These are phyloP conservation scores for Fusarium bactridioides DNA, from an alignment of 2,329 filamentous ascomycete genomes.

Conservation along the genomic window DNA sequence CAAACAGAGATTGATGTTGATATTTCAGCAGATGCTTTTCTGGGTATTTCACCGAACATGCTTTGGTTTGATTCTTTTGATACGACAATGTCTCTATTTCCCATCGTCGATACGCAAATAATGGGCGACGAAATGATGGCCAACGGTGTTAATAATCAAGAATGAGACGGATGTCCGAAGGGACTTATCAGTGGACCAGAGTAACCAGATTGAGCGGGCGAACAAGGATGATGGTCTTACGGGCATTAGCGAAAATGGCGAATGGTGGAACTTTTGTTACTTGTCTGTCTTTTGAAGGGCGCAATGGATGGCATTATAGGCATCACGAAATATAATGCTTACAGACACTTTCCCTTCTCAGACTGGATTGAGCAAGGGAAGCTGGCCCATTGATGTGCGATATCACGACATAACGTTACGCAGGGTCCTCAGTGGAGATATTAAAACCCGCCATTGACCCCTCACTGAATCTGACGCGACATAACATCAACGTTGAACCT, in stretches of 20 bases:
- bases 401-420: slow-evolving; percentile 7
- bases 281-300: neutral
- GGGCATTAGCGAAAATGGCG: neutral
- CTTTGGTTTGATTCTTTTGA: slow-evolving; percentile 41
- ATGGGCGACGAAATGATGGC: slow-evolving; percentile 5
- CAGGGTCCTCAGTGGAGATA: neutral
- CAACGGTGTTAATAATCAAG: neutral
- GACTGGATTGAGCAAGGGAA: neutral
- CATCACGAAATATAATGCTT: neutral
- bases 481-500: too few species aligned
- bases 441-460: neutral
- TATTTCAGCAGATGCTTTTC: slow-evolving; percentile 27
- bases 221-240: neutral
- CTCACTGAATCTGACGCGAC: neutral
- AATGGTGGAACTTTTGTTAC: slow-evolving; percentile 4
- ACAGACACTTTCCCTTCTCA: neutral
- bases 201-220: neutral
- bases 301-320: neutral
- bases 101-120: slow-evolving; percentile 37
- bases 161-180: neutral
- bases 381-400: neutral
- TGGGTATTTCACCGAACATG: slow-evolving; percentile 38
- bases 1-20: slow-evolving; percentile 15
- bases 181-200: neutral
- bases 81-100: slow-evolving; percentile 39